Conservation (phyloP, 2,329 filamentous ascomycete species). For the Blastomyces gilchristii region DNA sequence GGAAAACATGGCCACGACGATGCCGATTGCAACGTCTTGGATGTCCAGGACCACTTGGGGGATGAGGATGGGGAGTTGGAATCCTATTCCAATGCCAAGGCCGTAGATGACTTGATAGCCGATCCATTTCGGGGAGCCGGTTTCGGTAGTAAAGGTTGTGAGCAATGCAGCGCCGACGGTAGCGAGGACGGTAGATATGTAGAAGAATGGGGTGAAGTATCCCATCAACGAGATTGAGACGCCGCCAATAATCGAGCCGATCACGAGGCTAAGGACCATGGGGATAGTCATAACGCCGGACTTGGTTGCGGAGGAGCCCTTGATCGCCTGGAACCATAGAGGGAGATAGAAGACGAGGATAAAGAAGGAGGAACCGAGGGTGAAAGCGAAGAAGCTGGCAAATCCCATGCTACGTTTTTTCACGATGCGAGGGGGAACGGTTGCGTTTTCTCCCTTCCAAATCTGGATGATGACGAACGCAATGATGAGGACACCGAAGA, state of each 20-base stretch:
- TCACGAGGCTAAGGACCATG: constrained; percentile 24
- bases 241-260: constrained; percentile 26
- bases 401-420: constrained; percentile 36
- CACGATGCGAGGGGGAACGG: constrained; percentile 37
- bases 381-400: constrained; percentile 33
- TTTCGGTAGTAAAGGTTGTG: constrained; percentile 26
- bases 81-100: constrained; percentile 27
- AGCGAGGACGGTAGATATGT: constrained; percentile 24
- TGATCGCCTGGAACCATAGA: constrained; percentile 36
- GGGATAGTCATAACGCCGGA: constrained; percentile 33
- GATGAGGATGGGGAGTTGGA: constrained; percentile 29
- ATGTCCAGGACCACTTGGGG: constrained; percentile 26
- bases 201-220: constrained; percentile 34
- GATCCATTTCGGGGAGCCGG: constrained; percentile 28
- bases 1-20: constrained; percentile 28
- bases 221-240: constrained; percentile 24
- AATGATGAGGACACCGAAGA: constrained; percentile 42
- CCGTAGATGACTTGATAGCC: constrained; percentile 32
- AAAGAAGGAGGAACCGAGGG: constrained; percentile 36
- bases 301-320: constrained; percentile 24
- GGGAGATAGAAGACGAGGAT: constrained; percentile 41
- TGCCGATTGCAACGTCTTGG: constrained; percentile 28
- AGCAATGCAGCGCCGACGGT: constrained; percentile 29
- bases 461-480: constrained; percentile 31
- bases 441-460: constrained; percentile 33